phyloP scores from a whole-genome alignment of 225 moss, liverwort and hornwort species.

The Pseudoscleropodium purum region DNA sequence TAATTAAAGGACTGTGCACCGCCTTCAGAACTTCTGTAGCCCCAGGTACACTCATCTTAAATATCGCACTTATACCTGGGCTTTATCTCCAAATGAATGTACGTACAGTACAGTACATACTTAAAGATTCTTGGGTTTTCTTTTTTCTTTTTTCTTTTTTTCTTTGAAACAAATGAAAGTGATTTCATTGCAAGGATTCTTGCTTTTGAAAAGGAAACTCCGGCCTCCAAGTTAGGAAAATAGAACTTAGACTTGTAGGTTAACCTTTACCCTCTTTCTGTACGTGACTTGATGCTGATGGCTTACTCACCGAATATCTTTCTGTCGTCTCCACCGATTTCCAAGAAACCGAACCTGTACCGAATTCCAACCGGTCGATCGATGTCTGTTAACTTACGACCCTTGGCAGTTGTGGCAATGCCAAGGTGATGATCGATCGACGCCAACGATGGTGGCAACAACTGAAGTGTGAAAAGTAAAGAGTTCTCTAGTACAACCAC shows the following conservation, averaged over 20 bases:
- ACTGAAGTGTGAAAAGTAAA: not conserved
- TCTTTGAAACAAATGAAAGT: too few relatives aligned
- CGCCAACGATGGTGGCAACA: too few relatives aligned
- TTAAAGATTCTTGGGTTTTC: too few relatives aligned
- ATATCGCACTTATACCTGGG: too few relatives aligned
- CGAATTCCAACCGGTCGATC: not conserved
- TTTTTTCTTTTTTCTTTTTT: not conserved
- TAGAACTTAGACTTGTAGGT: not conserved
- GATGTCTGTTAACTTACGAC: not conserved
- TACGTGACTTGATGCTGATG: not conserved
- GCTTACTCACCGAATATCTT: not conserved
- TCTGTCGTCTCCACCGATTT: not conserved
- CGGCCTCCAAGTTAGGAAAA: not conserved
- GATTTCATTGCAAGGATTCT: too few relatives aligned
- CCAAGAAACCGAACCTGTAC: not conserved
- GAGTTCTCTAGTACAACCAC: not conserved
- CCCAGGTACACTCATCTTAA: not conserved
- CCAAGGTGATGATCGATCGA: not conserved
- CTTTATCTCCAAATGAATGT: not conserved
- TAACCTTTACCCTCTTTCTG: not conserved
- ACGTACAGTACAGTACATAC: not conserved
- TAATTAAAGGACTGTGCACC: not conserved
- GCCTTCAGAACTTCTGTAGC: too few relatives aligned
- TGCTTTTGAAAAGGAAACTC: not conserved
- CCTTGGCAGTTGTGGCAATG: not conserved